Conservation (phyloP, 768 basidiomycete genomes). For the Sutorius australiensis region DNA sequence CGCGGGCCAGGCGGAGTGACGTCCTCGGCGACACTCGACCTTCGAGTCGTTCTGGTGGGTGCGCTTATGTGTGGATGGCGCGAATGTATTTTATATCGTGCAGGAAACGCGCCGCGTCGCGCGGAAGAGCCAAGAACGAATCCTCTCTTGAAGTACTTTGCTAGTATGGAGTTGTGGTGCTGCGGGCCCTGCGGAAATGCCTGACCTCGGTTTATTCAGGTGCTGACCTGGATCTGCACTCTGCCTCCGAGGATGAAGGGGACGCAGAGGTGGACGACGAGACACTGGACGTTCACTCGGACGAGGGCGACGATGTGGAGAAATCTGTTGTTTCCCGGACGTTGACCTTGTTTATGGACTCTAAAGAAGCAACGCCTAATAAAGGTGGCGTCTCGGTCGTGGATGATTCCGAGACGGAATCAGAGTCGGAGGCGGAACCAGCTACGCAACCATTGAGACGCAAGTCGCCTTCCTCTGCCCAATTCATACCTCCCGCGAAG, state of each 20-base stretch:
- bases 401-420: constrained; percentile 33
- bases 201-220: constrained; percentile 22
- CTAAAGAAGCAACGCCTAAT: constrained; percentile 1
- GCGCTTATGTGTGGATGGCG: neutral
- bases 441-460: constrained; percentile 16
- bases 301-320: constrained; percentile 25
- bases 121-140: constrained; percentile 26
- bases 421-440: constrained; percentile 28
- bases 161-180: constrained; percentile 25
- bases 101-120: constrained; percentile 4
- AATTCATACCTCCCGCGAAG: constrained; percentile 12
- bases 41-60: constrained; percentile 14
- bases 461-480: constrained; percentile 21
- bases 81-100: neutral
- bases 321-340: constrained; percentile 24
- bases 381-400: neutral
- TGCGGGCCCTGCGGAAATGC: neutral
- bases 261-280: constrained; percentile 19
- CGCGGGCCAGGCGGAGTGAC: constrained; percentile 12
- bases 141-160: constrained; percentile 49
- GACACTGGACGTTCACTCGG: constrained; percentile 13
- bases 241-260: constrained; percentile 44
- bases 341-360: constrained; percentile 9
- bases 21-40: constrained; percentile 1
- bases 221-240: constrained; percentile 46